These are phyloP conservation scores for Aspergillus sp. DNA, from an alignment of 2,329 filamentous ascomycete species.

Conservation along the genomic window DNA sequence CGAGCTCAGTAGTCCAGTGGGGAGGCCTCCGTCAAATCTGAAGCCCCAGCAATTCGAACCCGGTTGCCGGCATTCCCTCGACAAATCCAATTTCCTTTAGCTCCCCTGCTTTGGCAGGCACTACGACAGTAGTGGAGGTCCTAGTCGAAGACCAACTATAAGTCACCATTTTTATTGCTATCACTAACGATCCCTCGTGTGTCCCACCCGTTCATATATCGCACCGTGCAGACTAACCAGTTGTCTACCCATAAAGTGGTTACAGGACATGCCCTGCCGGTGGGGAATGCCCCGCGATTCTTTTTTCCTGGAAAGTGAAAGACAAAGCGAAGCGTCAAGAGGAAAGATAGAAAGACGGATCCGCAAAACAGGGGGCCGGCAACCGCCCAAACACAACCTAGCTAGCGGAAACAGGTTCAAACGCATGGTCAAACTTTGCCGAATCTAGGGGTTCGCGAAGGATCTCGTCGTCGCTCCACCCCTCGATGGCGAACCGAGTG, in stretches of 20 bases:
- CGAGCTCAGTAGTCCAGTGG: not conserved
- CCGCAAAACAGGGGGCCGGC: not conserved
- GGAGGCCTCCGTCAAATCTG: not conserved
- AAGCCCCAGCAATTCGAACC: not conserved
- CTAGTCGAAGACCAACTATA: not conserved
- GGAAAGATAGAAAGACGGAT: not conserved
- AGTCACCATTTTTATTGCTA: not conserved
- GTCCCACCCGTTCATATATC: too few relatives aligned
- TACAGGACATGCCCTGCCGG: not conserved
- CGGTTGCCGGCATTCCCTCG: not conserved
- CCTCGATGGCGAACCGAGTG: not conserved
- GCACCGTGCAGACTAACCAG: too few relatives aligned
- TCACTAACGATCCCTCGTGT: not conserved
- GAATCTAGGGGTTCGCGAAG: not conserved
- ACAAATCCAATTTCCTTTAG: not conserved
- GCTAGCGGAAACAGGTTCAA: not conserved
- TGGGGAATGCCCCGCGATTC: not conserved
- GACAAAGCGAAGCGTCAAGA: not conserved
- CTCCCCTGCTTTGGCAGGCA: not conserved
- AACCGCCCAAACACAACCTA: not conserved
- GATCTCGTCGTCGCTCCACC: not conserved
- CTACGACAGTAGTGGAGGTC: not conserved
- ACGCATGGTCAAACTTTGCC: not conserved
- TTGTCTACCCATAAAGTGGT: too few relatives aligned
- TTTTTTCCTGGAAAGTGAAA: not conserved